Evolutionary conservation across 805 yeast species (phyloP).

Genomic region (Saturnispora besseyi): DNA sequence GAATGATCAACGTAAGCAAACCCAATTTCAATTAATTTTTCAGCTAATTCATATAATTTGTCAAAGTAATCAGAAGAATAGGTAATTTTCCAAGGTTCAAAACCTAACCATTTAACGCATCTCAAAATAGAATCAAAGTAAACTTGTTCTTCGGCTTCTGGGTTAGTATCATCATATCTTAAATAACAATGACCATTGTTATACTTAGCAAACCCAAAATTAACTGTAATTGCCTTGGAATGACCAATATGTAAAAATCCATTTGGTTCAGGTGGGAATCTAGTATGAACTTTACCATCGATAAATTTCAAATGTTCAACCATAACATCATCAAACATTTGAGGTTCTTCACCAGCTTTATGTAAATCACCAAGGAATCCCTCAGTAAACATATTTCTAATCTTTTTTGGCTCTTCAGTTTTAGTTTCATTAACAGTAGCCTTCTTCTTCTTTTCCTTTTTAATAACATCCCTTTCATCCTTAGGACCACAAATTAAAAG

Average conservation of each 20-base stretch:
- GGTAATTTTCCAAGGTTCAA: conserved; percentile 86
- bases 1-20: conserved; percentile 91
- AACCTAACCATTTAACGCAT: conserved; percentile 92
- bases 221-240: conserved; percentile 94
- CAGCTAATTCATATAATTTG: conserved; percentile 80
- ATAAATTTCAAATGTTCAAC: conserved; percentile 70
- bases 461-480: conserved; percentile 83
- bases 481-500: conserved; percentile 78
- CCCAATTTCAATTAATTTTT: conserved; percentile 58
- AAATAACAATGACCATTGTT: conserved; percentile 83
- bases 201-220: conserved; percentile 92
- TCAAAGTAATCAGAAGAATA: conserved; percentile 96
- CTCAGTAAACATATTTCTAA: conserved; percentile 80
- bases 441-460: conserved; percentile 64
- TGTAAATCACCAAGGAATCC: conserved; percentile 95
- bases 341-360: conserved; percentile 92
- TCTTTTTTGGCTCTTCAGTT: conserved; percentile 20
- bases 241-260: conserved; percentile 97
- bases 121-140: conserved; percentile 77
- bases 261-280: conserved; percentile 99
- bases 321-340: conserved; percentile 78
- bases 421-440: conserved; percentile 13
- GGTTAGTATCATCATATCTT: conserved; percentile 96
- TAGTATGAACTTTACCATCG: conserved; percentile 75
- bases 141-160: conserved; percentile 95